Evolutionary conservation across 768 basidiomycete species (phyloP), one percentile per base, ranked within the genome.

Genomic region (Baorangia bicolor): DNA sequence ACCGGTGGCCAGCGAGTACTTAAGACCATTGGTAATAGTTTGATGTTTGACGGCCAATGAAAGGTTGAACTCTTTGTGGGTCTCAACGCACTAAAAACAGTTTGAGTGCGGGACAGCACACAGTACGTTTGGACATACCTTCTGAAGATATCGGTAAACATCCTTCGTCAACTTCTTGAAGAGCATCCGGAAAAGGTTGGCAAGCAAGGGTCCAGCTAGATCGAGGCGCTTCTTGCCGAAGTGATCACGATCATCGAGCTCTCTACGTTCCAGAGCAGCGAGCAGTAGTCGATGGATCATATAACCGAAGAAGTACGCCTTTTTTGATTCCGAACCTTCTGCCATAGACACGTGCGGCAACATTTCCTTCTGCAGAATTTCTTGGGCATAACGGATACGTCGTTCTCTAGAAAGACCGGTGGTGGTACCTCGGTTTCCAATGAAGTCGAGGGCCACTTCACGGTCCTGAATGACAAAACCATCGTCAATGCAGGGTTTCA

Each of bases 271-370:
- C 64, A 99, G 73, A 13, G 94, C 94, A 23, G 97, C 97, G 20
- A 97, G 83, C 0, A 98, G 77, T 27, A 99, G 80, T 57, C 97
- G 88, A 74, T 98, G 96, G 31, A 98, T 93, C 96, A 99, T 99
- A 74, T 98, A 98, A 11, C 97, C 97, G 60, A 98, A 94, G 82
- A 98, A 99, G 74, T 94, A 98, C 2, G 97, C 97, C 73, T 99
- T 99, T 78, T 97, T 97, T 25, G 92, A 94, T 73, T 96, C 93
- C 7, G 93, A 94, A 5, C 94, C 94, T 71, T 96, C 94, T 1
- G 87, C 84, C 87, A 94, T 95, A 3, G 95, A 94, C 23, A 99
- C 88, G 66, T 98, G 97, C 0, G 97, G 97, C 42, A 99, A 71
- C 90, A 98, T 95, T 75, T 98, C 96, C 74, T 98, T 98, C 74